Evolutionary conservation across 257 asterid genomes (phyloP).

Genomic region (Salvia hispanica): DNA sequence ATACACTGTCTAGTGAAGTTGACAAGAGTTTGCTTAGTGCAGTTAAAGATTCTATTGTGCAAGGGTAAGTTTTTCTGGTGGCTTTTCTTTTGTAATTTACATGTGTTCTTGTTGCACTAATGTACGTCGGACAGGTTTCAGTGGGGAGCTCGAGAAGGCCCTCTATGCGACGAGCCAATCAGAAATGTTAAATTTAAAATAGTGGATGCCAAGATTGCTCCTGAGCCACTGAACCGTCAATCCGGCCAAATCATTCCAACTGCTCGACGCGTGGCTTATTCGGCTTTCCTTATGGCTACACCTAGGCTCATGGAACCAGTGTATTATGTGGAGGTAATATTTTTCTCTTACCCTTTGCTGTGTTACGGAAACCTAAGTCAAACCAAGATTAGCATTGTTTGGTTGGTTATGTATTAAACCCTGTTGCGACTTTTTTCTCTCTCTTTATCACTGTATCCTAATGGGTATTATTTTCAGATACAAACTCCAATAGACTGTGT

Average conservation of each 20-base stretch:
- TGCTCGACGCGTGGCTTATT: slow-evolving; percentile 97
- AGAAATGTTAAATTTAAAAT: slow-evolving; percentile 95
- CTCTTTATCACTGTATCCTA: slow-evolving; percentile 23
- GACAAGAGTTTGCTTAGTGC: slow-evolving; percentile 86
- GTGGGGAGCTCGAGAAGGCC: slow-evolving; percentile 99
- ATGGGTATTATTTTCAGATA: slow-evolving; percentile 54
- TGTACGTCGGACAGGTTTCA: slow-evolving; percentile 67
- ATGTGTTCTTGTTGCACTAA: slow-evolving; percentile 25
- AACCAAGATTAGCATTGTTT: not conserved
- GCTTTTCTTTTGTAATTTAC: slow-evolving; percentile 17
- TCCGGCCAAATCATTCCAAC: slow-evolving; percentile 98
- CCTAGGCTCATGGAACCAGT: slow-evolving; percentile 99
- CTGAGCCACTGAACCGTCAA: slow-evolving; percentile 95
- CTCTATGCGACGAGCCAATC: slow-evolving; percentile 97
- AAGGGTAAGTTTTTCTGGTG: slow-evolving; percentile 62
- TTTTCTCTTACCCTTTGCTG: slow-evolving; percentile 16
- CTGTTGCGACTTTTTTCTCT: not conserved
- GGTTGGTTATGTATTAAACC: not conserved
- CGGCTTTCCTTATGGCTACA: slow-evolving; percentile 95
- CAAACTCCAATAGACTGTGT: slow-evolving; percentile 98
- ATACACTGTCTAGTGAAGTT: slow-evolving; percentile 93
- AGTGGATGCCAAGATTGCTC: slow-evolving; percentile 93
- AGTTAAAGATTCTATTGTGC: slow-evolving; percentile 90
- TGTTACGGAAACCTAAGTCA: not conserved
- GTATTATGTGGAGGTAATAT: slow-evolving; percentile 79